Conservation (phyloP, 768 basidiomycete species). For the Panaeolus papilionaceus region DNA sequence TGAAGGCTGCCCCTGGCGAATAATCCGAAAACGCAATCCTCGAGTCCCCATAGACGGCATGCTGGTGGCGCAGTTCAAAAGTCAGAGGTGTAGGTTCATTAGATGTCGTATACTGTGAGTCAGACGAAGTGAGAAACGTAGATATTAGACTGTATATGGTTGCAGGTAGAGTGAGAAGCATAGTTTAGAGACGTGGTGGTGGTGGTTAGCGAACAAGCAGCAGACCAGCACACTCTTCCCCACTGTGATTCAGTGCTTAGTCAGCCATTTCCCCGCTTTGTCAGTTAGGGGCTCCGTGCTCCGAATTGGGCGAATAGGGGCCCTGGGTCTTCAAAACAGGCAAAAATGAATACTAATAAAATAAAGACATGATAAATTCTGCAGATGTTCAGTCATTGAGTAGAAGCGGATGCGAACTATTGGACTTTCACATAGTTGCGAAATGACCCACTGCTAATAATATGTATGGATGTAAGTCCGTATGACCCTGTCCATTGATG, state of each 20-base stretch:
- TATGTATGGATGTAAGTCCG: no score
- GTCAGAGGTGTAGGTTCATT: conserved; percentile 43
- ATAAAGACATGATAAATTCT: no score
- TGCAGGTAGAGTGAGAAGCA: conserved; percentile 45
- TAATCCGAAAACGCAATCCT: conserved; percentile 66
- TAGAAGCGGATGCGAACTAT: no score
- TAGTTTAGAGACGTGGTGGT: conserved; percentile 24
- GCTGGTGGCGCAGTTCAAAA: conserved; percentile 72
- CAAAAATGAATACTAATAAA: no score
- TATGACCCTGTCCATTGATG: no score
- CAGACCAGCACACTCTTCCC: neutral
- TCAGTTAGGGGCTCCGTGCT: neutral
- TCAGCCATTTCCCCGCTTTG: neutral
- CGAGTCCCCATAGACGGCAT: conserved; percentile 60
- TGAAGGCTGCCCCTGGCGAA: conserved; percentile 31
- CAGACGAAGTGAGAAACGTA: conserved; percentile 43
- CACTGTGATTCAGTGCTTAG: conserved; percentile 1
- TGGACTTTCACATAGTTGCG: no score
- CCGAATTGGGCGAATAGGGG: neutral
- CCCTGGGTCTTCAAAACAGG: no score
- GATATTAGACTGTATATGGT: conserved; percentile 49
- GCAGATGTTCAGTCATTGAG: no score
- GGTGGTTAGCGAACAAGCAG: conserved; percentile 7
- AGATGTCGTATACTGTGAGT: conserved; percentile 18
- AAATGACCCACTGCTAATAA: no score